These are phyloP conservation scores for Coemansia sp. DNA, from an alignment of 192 early-diverging fungal genomes.

Conservation along the genomic window DNA sequence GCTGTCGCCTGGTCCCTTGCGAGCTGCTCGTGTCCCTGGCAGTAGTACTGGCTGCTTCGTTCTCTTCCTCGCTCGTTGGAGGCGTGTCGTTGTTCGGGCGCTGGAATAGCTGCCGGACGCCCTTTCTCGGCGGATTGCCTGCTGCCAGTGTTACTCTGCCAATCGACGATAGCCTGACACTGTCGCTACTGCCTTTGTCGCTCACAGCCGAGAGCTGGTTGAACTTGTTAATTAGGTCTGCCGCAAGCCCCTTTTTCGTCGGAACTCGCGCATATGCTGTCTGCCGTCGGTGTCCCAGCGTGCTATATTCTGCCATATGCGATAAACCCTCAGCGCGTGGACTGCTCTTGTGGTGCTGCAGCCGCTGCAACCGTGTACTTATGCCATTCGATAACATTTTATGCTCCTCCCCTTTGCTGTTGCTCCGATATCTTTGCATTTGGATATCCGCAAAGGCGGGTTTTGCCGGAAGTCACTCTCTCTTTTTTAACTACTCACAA, in stretches of 20 bases:
- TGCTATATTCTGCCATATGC: conserved; percentile 4
- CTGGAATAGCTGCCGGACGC: conserved; percentile 6
- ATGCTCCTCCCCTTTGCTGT: not conserved
- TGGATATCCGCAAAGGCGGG: not conserved
- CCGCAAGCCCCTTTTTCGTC: conserved; percentile 37
- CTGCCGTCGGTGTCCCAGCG: conserved; percentile 13
- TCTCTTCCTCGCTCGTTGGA: not conserved
- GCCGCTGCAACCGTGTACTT: conserved; percentile 38
- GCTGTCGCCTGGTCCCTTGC: not conserved
- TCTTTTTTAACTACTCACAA: not conserved
- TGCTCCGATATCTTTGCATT: not conserved
- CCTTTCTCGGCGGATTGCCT: not conserved
- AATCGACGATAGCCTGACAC: conserved; percentile 4
- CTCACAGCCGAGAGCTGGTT: conserved; percentile 33
- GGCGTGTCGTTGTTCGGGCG: conserved; percentile 2
- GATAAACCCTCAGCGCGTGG: conserved; percentile 4
- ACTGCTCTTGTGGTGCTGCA: conserved; percentile 22
- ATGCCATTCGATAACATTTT: conserved; percentile 37
- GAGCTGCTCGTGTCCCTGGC: not conserved
- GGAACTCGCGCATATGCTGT: conserved; percentile 5
- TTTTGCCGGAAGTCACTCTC: not conserved
- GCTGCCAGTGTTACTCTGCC: conserved; percentile 10
- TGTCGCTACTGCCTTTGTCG: not conserved
- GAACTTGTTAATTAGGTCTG: conserved; percentile 50
- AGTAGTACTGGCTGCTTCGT: not conserved